These are phyloP conservation scores for Lachnum nothofagi DNA, from an alignment of 2,329 filamentous ascomycete genomes.

Conservation along the genomic window DNA sequence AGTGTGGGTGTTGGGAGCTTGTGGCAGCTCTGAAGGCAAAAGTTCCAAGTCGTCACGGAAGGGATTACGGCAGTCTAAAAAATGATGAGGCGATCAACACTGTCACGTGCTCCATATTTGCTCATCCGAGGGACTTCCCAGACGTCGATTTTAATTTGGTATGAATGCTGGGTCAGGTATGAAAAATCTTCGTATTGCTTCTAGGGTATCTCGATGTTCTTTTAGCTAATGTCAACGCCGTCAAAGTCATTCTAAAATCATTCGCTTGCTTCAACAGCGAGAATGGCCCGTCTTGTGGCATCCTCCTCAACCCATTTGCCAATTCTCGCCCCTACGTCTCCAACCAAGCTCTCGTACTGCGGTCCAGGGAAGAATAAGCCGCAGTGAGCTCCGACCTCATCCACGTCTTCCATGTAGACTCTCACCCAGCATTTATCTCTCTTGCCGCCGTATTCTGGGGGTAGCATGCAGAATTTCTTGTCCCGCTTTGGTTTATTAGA, in stretches of 20 bases:
- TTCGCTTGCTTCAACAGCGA: slow-evolving; percentile 9
- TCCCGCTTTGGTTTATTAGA: slow-evolving; percentile 30
- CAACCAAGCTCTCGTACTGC: slow-evolving; percentile 72
- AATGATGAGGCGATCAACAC: no score
- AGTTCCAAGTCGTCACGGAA: no score
- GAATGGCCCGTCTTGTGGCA: slow-evolving; percentile 30
- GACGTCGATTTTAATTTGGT: no score
- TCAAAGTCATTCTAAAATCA: slow-evolving; percentile 2
- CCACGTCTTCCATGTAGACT: slow-evolving; percentile 75
- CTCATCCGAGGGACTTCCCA: no score
- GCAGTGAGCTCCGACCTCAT: slow-evolving; percentile 82
- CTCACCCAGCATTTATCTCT: slow-evolving; percentile 70
- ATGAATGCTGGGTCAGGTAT: no score
- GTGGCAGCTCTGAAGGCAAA: no score
- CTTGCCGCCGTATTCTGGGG: slow-evolving; percentile 48
- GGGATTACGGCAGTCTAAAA: no score
- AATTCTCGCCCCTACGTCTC: slow-evolving; percentile 63
- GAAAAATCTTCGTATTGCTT: background rate
- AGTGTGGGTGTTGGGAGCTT: no score
- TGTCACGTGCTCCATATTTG: no score
- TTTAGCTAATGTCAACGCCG: background rate
- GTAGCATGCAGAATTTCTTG: slow-evolving; percentile 73
- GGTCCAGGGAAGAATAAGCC: slow-evolving; percentile 70
- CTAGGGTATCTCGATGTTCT: background rate
- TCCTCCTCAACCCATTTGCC: slow-evolving; percentile 66